phyloP scores from a whole-genome alignment of 2,329 filamentous ascomycete genomes.

The Diplodia corticola region DNA sequence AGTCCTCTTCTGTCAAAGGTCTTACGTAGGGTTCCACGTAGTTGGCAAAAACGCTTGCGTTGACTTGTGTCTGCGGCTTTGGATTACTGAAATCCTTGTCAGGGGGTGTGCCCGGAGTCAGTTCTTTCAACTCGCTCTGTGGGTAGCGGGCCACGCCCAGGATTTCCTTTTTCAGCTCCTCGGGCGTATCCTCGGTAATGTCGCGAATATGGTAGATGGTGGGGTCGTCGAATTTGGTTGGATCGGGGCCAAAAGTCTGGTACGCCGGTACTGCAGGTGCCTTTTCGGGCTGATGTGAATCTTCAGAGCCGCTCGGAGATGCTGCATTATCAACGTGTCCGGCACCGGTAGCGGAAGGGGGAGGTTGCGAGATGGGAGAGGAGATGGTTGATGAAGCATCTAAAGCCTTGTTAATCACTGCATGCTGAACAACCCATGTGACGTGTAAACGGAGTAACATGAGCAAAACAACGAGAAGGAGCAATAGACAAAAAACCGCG shows the following conservation, averaged over 20 bases:
- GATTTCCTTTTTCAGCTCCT: conserved; percentile 83
- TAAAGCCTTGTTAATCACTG: conserved; percentile 22
- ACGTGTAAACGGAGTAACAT: neutral
- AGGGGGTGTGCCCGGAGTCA: conserved; percentile 85
- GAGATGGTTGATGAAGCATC: conserved; percentile 43
- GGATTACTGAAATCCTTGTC: conserved; percentile 95
- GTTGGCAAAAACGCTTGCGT: conserved; percentile 86
- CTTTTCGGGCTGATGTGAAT: conserved; percentile 60
- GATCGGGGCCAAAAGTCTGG: conserved; percentile 90
- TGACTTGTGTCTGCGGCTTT: conserved; percentile 92
- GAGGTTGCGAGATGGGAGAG: conserved; percentile 46
- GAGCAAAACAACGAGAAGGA: neutral
- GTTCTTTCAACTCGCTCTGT: conserved; percentile 72
- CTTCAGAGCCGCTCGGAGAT: conserved; percentile 58
- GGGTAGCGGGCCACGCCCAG: conserved; percentile 87
- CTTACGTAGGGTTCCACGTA: conserved; percentile 92
- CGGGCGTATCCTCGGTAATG: conserved; percentile 71
- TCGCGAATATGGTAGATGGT: conserved; percentile 91
- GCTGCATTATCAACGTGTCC: conserved; percentile 63
- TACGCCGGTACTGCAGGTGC: conserved; percentile 67
- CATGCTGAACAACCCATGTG: neutral
- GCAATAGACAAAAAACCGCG: neutral
- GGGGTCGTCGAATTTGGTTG: conserved; percentile 85
- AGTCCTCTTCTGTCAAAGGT: conserved; percentile 86
- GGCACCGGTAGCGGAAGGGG: conserved; percentile 50